phyloP scores from a whole-genome alignment of 2,329 filamentous ascomycete species.

The Fusarium secorum region DNA sequence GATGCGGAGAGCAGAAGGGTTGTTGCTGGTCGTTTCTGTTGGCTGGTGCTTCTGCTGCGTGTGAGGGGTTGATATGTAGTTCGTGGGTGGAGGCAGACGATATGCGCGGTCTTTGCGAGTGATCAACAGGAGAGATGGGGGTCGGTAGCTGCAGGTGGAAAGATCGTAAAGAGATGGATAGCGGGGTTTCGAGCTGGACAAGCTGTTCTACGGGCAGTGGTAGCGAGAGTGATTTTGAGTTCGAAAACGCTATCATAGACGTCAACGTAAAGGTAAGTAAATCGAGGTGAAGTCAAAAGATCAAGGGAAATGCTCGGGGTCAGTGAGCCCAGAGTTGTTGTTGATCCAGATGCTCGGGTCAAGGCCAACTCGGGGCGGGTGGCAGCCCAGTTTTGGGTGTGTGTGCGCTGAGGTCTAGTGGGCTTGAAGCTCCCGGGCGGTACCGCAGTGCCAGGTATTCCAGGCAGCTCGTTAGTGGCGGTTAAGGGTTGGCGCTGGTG shows the following conservation, averaged over 20 bases:
- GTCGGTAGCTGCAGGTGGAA: slow-evolving; percentile 13
- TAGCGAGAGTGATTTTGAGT: slow-evolving; percentile 11
- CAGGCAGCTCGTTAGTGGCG: slow-evolving; percentile 30
- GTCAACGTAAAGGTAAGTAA: slow-evolving; percentile 1
- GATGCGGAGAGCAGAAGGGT: slow-evolving; percentile 17
- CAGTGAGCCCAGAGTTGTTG: slow-evolving; percentile 7
- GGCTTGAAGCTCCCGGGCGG: slow-evolving; percentile 12
- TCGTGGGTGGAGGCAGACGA: slow-evolving; percentile 32
- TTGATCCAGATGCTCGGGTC: slow-evolving; percentile 44
- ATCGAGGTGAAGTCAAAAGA: slow-evolving; percentile 2
- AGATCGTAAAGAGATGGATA: slow-evolving; percentile 1
- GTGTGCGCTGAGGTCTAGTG: slow-evolving; percentile 22
- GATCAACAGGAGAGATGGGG: slow-evolving; percentile 38
- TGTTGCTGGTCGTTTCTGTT: neutral
- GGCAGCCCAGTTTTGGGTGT: slow-evolving; percentile 38
- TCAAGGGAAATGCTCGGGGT: neutral
- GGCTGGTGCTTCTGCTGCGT: slow-evolving; percentile 2
- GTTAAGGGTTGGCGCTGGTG: slow-evolving; percentile 31
- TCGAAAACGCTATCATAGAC: neutral
- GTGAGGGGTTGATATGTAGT: slow-evolving; percentile 33
- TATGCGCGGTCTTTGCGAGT: slow-evolving; percentile 28
- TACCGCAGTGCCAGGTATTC: slow-evolving; percentile 20
- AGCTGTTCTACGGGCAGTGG: slow-evolving; percentile 7
- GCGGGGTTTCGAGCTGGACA: neutral
- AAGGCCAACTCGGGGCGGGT: slow-evolving; percentile 38